These are phyloP conservation scores for Umbelopsis isabellina DNA, from an alignment of 192 early-diverging fungal genomes.

Conservation along the genomic window DNA sequence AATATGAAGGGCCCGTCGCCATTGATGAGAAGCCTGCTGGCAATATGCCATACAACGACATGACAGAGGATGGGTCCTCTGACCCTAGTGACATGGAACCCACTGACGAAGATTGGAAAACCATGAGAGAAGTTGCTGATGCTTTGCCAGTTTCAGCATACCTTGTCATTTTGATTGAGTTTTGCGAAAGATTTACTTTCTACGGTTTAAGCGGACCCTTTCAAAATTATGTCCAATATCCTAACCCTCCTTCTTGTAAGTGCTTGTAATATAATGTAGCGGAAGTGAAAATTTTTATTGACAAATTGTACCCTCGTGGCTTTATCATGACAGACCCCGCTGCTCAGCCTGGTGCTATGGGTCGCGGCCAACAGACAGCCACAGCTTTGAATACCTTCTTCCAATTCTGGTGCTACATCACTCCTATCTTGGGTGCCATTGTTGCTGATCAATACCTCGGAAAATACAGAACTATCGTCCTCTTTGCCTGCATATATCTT, in stretches of 20 bases:
- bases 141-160: constrained; percentile 57
- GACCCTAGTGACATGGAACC: constrained; percentile 48
- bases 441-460: constrained; percentile 75
- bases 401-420: constrained; percentile 56
- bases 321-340: constrained; percentile 28
- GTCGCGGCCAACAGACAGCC: constrained; percentile 54
- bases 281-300: constrained; percentile 6
- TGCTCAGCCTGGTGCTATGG: constrained; percentile 54
- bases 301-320: constrained; percentile 13
- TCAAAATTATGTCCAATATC: constrained; percentile 43
- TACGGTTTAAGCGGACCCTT: constrained; percentile 64
- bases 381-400: constrained; percentile 61
- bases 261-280: background rate
- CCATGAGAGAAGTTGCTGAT: constrained; percentile 64
- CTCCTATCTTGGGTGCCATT: constrained; percentile 56
- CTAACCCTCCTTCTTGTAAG: constrained; percentile 33
- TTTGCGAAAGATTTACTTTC: constrained; percentile 69
- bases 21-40: no score
- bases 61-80: constrained; percentile 26
- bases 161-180: constrained; percentile 61
- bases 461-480: constrained; percentile 74
- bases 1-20: no score
- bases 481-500: constrained; percentile 68
- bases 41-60: background rate
- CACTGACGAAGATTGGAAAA: constrained; percentile 62